Conservation (phyloP, 805 yeast genomes). For the Candida glaebosa region DNA sequence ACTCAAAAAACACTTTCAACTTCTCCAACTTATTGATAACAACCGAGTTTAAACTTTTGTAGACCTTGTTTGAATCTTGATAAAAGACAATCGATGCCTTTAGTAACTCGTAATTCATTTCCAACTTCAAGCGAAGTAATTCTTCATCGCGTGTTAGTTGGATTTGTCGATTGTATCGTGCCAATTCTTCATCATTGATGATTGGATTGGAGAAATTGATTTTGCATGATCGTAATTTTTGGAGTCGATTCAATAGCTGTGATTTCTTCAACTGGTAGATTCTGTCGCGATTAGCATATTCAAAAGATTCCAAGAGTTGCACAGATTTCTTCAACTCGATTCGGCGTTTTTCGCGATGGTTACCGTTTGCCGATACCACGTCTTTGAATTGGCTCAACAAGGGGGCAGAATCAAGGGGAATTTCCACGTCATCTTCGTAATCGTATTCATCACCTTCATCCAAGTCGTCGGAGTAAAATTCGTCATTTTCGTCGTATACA, state of each 20-base stretch:
- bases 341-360: slow-evolving; percentile 22
- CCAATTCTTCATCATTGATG: slow-evolving; percentile 28
- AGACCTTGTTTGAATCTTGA: slow-evolving; percentile 33
- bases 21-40: slow-evolving; percentile 35
- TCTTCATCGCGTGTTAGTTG: slow-evolving; percentile 29
- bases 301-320: slow-evolving; percentile 17
- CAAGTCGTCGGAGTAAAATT: background rate
- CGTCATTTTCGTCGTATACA: background rate
- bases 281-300: slow-evolving; percentile 13
- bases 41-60: slow-evolving; percentile 26
- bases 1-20: slow-evolving; percentile 36
- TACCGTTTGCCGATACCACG: slow-evolving; percentile 12
- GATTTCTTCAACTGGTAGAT: slow-evolving; percentile 20
- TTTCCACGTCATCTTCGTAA: background rate
- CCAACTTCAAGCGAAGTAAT: slow-evolving; percentile 28
- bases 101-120: slow-evolving; percentile 29
- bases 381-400: slow-evolving; percentile 9
- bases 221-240: slow-evolving; percentile 21
- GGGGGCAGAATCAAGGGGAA: background rate
- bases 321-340: slow-evolving; percentile 14
- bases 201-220: slow-evolving; percentile 19
- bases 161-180: slow-evolving; percentile 13
- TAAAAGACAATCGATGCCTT: slow-evolving; percentile 30
- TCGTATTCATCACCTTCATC: background rate
- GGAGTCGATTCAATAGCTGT: slow-evolving; percentile 22